Evolutionary conservation across 2,329 filamentous ascomycete genomes (phyloP), one percentile per base, ranked within the genome.

Genomic region (Cladosporium sp.): DNA sequence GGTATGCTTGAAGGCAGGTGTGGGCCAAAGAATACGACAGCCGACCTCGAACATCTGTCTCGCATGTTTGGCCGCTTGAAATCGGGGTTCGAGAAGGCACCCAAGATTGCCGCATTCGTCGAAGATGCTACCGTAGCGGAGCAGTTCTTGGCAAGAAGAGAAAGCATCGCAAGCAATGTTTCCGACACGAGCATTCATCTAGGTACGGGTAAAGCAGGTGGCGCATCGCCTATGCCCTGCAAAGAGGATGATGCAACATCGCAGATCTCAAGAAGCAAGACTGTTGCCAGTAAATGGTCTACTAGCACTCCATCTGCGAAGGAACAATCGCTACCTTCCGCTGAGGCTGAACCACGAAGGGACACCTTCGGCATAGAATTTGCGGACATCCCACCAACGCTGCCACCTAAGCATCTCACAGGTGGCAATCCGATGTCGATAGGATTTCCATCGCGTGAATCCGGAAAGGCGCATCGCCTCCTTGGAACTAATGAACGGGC

Each of bases 201-300:
- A 13, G n/a, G 40, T 12, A 20, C 17, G 15, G 3, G 20, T 15
- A 55, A 25, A 19, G 1, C 9, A n/a, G 52, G 47, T 45, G 28
- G 9, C 9, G 44, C 47, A 19, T 49, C 37, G 10, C 37, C 32
- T 13, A n/a, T 9, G 35, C 52, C 28, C 32, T 37, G 5, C 56
- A 40, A 37, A 32, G 56, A 40, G 19, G 39, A 55, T 15, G 57
- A 56, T 32, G 25, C 39, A 10, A 24, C 25, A n/a, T 45, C 56
- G 8, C 58, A 51, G 17, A 28, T 54, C 4, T 40, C 53, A 7
- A 53, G 19, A 17, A 44, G 54, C 19, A 54, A 61, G 42, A 35
- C 57, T 15, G 45, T 52, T 15, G 44, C 58, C 6, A 69, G 67
- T 54, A 68, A 66, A 54, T 69, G 66, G 66, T 69, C 66, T 6